Evolutionary conservation across 129 eudicot species (phyloP).

Genomic region (Centella asiatica): DNA sequence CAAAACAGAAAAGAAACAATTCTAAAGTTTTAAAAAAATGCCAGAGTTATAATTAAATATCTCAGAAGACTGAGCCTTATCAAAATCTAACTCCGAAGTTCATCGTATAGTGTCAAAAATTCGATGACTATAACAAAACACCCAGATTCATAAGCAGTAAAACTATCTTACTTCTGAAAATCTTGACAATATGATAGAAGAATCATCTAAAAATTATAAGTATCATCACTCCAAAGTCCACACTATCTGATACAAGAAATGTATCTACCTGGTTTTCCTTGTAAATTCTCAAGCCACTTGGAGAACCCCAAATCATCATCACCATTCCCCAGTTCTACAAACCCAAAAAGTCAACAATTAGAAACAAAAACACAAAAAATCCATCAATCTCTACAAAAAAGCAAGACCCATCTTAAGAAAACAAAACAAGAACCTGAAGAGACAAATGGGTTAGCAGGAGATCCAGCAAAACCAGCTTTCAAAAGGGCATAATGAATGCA

Average conservation of each 20-base stretch:
- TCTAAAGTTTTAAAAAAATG: background rate
- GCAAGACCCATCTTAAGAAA: background rate
- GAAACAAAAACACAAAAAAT: constrained; percentile 2
- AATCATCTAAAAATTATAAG: background rate
- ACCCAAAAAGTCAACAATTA: constrained; percentile 10
- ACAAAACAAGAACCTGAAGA: constrained; percentile 39
- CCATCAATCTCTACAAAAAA: constrained; percentile 3
- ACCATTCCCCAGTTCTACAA: constrained; percentile 44
- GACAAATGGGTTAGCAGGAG: constrained; percentile 67
- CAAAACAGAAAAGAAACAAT: background rate
- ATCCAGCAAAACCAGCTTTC: constrained; percentile 95
- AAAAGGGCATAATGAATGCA: constrained; percentile 82
- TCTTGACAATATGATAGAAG: background rate
- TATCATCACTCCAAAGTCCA: background rate
- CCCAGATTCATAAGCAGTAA: constrained; percentile 2
- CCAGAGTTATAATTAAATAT: background rate
- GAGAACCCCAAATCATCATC: constrained; percentile 82
- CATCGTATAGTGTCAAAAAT: background rate
- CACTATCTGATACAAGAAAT: background rate
- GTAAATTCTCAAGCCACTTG: constrained; percentile 76
- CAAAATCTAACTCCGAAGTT: background rate
- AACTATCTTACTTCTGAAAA: background rate
- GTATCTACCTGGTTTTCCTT: constrained; percentile 61
- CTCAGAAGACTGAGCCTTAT: background rate
- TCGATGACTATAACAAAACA: background rate